Evolutionary conservation across 2,329 filamentous ascomycete species (phyloP).

Genomic region (Aspergillus bombycis): DNA sequence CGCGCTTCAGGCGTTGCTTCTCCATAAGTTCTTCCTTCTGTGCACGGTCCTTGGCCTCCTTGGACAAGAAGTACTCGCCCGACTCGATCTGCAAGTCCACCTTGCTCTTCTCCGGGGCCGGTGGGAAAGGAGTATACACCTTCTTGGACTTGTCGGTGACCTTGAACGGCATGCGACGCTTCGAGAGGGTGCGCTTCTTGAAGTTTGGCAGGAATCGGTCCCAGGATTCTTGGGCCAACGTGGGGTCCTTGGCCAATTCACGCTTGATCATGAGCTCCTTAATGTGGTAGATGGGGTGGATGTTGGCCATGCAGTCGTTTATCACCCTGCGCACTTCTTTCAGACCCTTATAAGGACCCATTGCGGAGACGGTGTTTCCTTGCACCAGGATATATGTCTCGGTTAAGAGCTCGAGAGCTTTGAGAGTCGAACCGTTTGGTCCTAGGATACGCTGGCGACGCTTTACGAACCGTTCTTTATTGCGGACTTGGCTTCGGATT

Average conservation of each 20-base stretch:
- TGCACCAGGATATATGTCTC: constrained; percentile 93
- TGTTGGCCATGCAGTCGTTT: constrained; percentile 95
- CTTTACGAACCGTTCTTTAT: constrained; percentile 96
- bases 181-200: constrained; percentile 88
- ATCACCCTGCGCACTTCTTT: constrained; percentile 90
- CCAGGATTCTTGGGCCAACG: constrained; percentile 86
- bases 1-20: constrained; percentile 83
- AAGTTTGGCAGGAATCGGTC: constrained; percentile 96
- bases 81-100: constrained; percentile 96
- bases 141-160: constrained; percentile 94
- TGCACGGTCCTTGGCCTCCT: constrained; percentile 86
- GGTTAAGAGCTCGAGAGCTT: constrained; percentile 90
- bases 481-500: constrained; percentile 84
- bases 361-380: constrained; percentile 89
- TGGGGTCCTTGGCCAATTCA: constrained; percentile 86
- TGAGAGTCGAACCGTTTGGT: constrained; percentile 87
- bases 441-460: constrained; percentile 89
- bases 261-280: constrained; percentile 95
- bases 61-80: constrained; percentile 94
- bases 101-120: constrained; percentile 97
- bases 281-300: constrained; percentile 88
- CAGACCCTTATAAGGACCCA: constrained; percentile 90
- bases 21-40: constrained; percentile 79
- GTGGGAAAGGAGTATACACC: constrained; percentile 94
- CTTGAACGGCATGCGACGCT: constrained; percentile 78